Base-by-base conservation (phyloP, 305 asterid genomes). In the Fraxinus sp. region DNA sequence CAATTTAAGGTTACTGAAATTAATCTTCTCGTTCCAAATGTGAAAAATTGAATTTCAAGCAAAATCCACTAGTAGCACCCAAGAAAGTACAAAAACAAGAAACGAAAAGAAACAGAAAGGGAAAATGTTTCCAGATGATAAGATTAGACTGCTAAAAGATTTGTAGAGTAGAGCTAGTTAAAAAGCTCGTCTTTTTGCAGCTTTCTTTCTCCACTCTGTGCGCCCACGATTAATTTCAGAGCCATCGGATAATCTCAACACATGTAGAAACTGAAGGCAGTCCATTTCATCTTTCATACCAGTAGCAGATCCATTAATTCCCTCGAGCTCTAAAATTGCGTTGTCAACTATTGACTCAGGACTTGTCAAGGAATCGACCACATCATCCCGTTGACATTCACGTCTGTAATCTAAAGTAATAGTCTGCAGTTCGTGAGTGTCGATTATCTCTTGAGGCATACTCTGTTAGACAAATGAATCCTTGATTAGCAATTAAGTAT, bases 381-480 rank as follows among this genome's bases (percentile, higher is more conserved):
- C 83, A 71, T 94, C 99, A 82, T 92, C 92, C 0, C 89, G 98
- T 89, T 91, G 97, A 85, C 99, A 96, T 83, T 96, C 98, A 14
- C 98, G 99, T 84, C 97, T 92, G 88, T 93, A 96, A 83, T 96
- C 98, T 86, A 96, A 79, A 5, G 99, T 96, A 71, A 96, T 93
- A 0, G 94, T 88, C 90, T 91, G 91, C 82, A 94, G 94, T 88
- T 94, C 98, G 57, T 96, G 92, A 35, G 88, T 88, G 81, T 96
- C 88, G 37, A 95, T 92, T 79, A 89, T 93, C 83, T 96, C 97
- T 89, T 91, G 93, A 82, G 99, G 98, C 84, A 94, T 90, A 86
- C 99, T 96, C 99, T 96, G 95, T 83, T 32, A 79, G 18, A 77
- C 14, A 77, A 73, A 77, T 75, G 35, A n/a, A 57, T 41, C 77